Percentiles rank a stretch among this genome's conserved stretches.
Evolutionary conservation across 208 protist species (phyloP).

Genomic region (Eutreptiella sp.): DNA sequence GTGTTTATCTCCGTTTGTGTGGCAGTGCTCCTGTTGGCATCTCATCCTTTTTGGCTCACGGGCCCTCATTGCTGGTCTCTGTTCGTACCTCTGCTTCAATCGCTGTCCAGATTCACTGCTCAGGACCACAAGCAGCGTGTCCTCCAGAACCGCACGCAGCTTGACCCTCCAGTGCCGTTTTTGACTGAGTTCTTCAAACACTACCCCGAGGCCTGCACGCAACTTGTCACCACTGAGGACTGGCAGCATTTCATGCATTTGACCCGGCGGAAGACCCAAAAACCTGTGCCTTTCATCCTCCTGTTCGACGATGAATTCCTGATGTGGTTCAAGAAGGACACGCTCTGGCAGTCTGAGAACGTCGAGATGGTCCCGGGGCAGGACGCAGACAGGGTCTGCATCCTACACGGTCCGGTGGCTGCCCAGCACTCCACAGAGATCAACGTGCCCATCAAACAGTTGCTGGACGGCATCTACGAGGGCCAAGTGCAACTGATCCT

Average conservation of each 20-base stretch:
- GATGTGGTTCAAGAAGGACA: constrained; percentile 65
- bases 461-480: constrained; percentile 40
- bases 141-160: not conserved
- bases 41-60: too few relatives aligned
- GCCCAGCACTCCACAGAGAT: constrained; percentile 37
- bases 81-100: too few relatives aligned
- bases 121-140: not conserved
- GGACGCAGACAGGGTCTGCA: constrained; percentile 50
- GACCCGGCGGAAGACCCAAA: constrained; percentile 42
- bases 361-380: constrained; percentile 41
- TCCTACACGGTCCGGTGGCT: constrained; percentile 59
- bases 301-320: constrained; percentile 50
- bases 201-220: constrained; percentile 32
- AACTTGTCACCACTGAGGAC: constrained; percentile 46
- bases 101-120: too few relatives aligned
- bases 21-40: too few relatives aligned
- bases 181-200: constrained; percentile 29
- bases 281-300: constrained; percentile 61
- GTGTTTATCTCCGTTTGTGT: too few relatives aligned
- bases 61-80: too few relatives aligned
- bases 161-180: constrained; percentile 2
- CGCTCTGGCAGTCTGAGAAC: constrained; percentile 54
- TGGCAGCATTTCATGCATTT: constrained; percentile 51
- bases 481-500: constrained; percentile 16
- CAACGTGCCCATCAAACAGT: constrained; percentile 52